These are phyloP conservation scores for Plasmodium adleri DNA, from an alignment of 169 alveolate genomes.

Conservation along the genomic window DNA sequence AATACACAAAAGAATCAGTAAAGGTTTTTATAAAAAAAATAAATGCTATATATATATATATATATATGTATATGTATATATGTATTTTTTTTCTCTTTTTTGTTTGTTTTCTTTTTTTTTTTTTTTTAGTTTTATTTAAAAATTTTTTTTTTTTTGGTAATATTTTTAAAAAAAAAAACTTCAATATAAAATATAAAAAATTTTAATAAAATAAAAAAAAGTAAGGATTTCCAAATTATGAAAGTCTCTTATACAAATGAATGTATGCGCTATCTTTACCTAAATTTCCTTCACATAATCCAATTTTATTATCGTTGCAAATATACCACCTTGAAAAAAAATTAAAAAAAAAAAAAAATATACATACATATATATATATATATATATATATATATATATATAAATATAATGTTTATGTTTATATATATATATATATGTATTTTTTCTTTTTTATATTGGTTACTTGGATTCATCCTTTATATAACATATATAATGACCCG, in stretches of 20 bases:
- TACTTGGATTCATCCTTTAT: conserved; percentile 82
- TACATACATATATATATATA: conserved; percentile 1
- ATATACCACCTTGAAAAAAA: conserved; percentile 51
- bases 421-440: background rate
- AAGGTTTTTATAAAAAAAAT: background rate
- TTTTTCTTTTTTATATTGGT: conserved; percentile 3
- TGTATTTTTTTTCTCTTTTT: background rate
- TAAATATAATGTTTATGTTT: background rate
- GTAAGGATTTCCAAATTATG: background rate
- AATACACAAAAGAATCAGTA: conserved; percentile 30
- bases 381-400: background rate
- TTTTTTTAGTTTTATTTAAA: conserved; percentile 3
- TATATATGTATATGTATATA: background rate
- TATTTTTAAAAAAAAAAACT: background rate
- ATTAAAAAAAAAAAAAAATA: conserved; percentile 6
- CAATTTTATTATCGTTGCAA: conserved; percentile 64
- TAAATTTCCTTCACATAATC: conserved; percentile 25
- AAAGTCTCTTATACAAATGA: conserved; percentile 58
- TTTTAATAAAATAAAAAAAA: background rate
- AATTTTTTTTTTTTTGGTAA: background rate
- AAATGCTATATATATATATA: background rate
- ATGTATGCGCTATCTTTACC: conserved; percentile 60
- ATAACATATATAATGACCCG: conserved; percentile 92
- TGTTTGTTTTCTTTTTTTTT: background rate
- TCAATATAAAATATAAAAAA: conserved; percentile 8